Evolutionary conservation across 1,139 yeast species (phyloP).

Genomic region (Kodamaea ohmeri): DNA sequence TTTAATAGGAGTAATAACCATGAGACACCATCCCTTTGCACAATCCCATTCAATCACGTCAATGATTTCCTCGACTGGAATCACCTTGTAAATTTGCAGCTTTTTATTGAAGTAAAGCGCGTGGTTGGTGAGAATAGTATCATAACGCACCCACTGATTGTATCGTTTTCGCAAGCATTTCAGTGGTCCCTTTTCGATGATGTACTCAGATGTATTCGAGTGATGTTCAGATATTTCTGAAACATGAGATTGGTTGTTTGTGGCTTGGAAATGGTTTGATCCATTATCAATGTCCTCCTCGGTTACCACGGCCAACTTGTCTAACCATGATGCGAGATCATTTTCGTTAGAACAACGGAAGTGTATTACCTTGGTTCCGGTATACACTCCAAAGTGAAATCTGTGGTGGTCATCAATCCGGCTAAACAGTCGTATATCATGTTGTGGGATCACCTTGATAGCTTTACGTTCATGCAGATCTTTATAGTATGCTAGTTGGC

Average conservation of each 20-base stretch:
- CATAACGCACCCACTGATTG: constrained; percentile 49
- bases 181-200: constrained; percentile 43
- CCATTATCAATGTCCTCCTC: constrained; percentile 12
- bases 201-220: constrained; percentile 37
- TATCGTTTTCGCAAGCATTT: constrained; percentile 39
- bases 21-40: constrained; percentile 44
- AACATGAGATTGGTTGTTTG: no score
- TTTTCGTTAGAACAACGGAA: constrained; percentile 35
- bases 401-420: constrained; percentile 33
- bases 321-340: constrained; percentile 43
- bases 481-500: constrained; percentile 57
- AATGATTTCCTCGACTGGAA: constrained; percentile 37
- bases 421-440: constrained; percentile 22
- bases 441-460: constrained; percentile 37
- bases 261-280: no score
- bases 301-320: constrained; percentile 28
- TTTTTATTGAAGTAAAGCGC: constrained; percentile 41
- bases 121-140: constrained; percentile 42
- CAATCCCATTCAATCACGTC: constrained; percentile 57
- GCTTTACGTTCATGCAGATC: constrained; percentile 59
- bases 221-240: no score
- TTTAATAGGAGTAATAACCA: constrained; percentile 47
- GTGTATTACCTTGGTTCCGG: constrained; percentile 40
- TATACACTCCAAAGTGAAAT: constrained; percentile 42
- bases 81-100: constrained; percentile 22